Evolutionary conservation across 257 asterid genomes (phyloP), one percentile per base, ranked within the genome.

Genomic region (Solanum arcanum): DNA sequence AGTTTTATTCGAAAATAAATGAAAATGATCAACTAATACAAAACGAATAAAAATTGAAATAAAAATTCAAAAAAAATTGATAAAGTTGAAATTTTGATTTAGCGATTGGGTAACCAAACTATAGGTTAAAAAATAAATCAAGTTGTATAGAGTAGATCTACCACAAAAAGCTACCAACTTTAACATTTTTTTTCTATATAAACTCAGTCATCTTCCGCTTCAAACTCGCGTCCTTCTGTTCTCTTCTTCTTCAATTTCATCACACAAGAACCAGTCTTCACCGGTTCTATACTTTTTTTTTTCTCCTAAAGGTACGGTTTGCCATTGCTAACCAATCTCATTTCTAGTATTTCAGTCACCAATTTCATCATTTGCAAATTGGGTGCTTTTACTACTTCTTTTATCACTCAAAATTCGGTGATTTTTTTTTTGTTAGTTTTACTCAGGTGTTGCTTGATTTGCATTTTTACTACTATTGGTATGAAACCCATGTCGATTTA

Each of bases 191-290:
- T 14, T 9, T 42, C 84, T 78, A 78, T 78, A 78, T 78, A 78
- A 78, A 78, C 64, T 60, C 37, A 78, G 49, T 15, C 86, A 78
- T 13, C 52, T 84, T 18, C 86, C 82, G 18, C 86, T 29, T 3
- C 15, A 52, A 20, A 18, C 89, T 86, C 90, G 89, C 89, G 90
- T 88, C 77, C 42, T 52, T 6, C 35, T 0, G 7, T 80, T 12
- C 6, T 15, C 86, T 16, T 18, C 42, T 5, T 78, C 83, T 77
- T 4, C 21, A 14, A 18, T 56, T 62, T 62, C 70, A 25, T 4
- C 9, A 15, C 41, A 56, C 15, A 27, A 27, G 41, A 78, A 46
- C 64, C 25, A 78, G 64, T 46, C 66, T 27, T 9, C 84, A 16
- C 66, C 84, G 60, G 60, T 18, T 72, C 37, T n/a, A 23, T n/a